These are phyloP conservation scores for Trichoderma virens DNA, from an alignment of 495 filamentous ascomycete genomes.

Conservation along the genomic window DNA sequence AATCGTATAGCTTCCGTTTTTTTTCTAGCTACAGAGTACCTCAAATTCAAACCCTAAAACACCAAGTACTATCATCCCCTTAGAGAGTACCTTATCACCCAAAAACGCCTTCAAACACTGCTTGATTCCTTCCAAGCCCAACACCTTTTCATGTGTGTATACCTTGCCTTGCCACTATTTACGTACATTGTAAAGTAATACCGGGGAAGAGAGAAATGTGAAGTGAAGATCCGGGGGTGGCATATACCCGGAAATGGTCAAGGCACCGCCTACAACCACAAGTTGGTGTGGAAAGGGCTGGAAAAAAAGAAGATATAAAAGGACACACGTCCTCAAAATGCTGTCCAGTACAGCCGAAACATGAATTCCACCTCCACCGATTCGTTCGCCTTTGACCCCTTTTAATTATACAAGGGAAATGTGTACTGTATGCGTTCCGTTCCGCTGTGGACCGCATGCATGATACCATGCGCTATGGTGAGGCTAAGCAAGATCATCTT, in stretches of 20 bases:
- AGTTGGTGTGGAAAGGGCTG: neutral
- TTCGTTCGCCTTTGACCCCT: neutral
- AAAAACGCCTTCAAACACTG: neutral
- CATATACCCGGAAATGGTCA: neutral
- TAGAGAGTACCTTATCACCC: neutral
- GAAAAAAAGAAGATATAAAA: neutral
- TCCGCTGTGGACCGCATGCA: neutral
- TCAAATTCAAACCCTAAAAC: neutral
- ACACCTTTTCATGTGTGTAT: conserved; percentile 32
- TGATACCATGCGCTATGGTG: neutral
- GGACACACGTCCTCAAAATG: neutral
- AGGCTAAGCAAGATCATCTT: too few species aligned
- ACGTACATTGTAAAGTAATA: conserved; percentile 12
- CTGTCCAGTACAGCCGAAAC: neutral
- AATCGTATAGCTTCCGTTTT: conserved; percentile 1
- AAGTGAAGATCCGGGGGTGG: neutral
- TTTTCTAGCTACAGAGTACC: neutral
- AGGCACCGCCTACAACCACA: conserved; percentile 5
- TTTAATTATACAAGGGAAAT: neutral
- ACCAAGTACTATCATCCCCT: neutral
- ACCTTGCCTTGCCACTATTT: conserved; percentile 24
- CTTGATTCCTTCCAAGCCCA: conserved; percentile 12
- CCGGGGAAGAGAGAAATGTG: neutral
- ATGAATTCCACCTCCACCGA: neutral
- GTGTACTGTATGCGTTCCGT: neutral